phyloP scores from a whole-genome alignment of 768 basidiomycete genomes.

The Chlorophyllum brunneum region DNA sequence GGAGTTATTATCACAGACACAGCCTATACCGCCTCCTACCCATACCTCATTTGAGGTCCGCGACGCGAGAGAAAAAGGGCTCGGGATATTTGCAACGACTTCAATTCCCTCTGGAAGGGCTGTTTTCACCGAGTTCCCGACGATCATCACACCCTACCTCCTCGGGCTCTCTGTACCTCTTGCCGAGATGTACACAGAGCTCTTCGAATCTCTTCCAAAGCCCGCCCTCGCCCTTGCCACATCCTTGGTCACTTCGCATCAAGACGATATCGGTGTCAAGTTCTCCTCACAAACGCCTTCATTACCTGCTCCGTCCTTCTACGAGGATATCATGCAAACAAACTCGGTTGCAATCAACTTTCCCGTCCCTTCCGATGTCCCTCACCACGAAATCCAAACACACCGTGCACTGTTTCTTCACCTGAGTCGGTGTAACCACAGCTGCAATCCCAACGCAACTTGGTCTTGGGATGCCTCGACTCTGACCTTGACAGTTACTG shows the following conservation, averaged over 20 bases:
- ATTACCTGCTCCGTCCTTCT: conserved; percentile 27
- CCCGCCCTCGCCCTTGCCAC: not conserved
- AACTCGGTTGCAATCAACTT: conserved; percentile 39
- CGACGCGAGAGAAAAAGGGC: conserved; percentile 26
- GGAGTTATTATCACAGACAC: not conserved
- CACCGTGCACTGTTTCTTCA: conserved; percentile 41
- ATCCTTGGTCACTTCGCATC: not conserved
- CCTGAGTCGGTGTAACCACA: conserved; percentile 43
- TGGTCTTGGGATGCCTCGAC: conserved; percentile 37
- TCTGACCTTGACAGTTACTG: conserved; percentile 36
- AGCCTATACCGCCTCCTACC: not conserved
- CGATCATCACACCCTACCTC: conserved; percentile 30
- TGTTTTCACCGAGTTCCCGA: conserved; percentile 37
- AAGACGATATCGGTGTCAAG: conserved; percentile 20
- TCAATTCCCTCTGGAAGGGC: conserved; percentile 28
- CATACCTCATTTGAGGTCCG: conserved; percentile 19
- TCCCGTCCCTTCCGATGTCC: conserved; percentile 14
- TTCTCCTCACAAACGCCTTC: conserved; percentile 22
- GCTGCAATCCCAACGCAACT: conserved; percentile 42
- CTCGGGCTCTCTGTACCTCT: conserved; percentile 18
- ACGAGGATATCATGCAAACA: conserved; percentile 40
- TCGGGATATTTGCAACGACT: conserved; percentile 33
- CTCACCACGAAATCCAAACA: conserved; percentile 16
- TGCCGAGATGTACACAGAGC: conserved; percentile 21
- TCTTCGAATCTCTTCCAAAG: conserved; percentile 28